Percentiles rank a stretch among this genome's conserved stretches.
Conservation (phyloP, 306 rosid genomes). For the Parietaria judaica region DNA sequence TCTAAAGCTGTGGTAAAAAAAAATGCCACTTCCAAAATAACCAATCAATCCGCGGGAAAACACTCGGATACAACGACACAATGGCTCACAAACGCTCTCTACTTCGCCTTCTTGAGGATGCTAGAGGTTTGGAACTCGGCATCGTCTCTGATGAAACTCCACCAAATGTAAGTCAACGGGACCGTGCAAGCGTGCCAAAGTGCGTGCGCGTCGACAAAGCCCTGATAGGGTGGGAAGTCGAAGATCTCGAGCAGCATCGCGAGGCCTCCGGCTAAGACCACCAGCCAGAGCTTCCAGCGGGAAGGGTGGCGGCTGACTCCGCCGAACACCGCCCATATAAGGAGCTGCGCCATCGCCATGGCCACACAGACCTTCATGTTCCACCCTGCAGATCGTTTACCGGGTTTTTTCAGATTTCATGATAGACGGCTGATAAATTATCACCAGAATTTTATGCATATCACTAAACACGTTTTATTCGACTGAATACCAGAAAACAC, state of each 20-base stretch:
- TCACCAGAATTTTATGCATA: no score
- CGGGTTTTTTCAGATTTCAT: background rate
- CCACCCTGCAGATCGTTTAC: constrained; percentile 47
- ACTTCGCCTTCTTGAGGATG: constrained; percentile 54
- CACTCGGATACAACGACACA: no score
- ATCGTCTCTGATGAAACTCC: constrained; percentile 78
- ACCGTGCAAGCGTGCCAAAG: constrained; percentile 66
- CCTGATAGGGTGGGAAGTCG: constrained; percentile 64
- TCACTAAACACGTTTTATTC: background rate
- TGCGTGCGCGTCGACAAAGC: constrained; percentile 61
- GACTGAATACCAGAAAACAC: no score
- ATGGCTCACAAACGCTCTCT: constrained; percentile 3
- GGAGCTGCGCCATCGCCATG: constrained; percentile 54
- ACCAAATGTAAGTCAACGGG: constrained; percentile 68
- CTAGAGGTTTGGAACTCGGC: constrained; percentile 38
- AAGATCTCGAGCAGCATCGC: constrained; percentile 54
- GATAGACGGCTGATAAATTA: background rate
- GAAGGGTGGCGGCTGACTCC: constrained; percentile 48
- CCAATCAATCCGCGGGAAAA: no score
- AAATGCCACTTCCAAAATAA: no score
- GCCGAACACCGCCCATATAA: constrained; percentile 63
- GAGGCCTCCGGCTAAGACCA: constrained; percentile 45
- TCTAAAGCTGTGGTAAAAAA: no score
- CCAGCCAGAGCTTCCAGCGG: constrained; percentile 52
- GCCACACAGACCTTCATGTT: constrained; percentile 66